Base-by-base conservation (phyloP, 495 filamentous ascomycete species). In the Glonium stellatum region DNA sequence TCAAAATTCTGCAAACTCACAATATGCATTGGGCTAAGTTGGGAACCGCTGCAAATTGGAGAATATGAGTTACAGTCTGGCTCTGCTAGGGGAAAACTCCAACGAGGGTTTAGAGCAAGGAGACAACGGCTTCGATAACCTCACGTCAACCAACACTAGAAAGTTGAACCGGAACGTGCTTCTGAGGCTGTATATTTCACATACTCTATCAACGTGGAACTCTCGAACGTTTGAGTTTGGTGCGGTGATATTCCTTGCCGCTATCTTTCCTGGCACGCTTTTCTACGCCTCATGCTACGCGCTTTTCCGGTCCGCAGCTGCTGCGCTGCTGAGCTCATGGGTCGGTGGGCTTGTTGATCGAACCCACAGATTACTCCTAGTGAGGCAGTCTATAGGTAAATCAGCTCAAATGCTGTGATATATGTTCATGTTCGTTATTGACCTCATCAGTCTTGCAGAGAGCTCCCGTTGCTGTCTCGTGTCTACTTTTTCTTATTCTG, bases 151-250 rank as follows among this genome's bases (percentile, higher is more conserved):
- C 39, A 18, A 44, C 39, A 44, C 12, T 44, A 44, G 13, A 44
- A 44, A 18, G 12, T 44, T 11, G 4, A 13, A 13, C 39, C 39
- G 39, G 39, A 44, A 18, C 9, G 57, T 67, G 18, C 41, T 59
- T 19, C 62, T 51, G 50, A 58, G 34, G 31, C 54, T 69, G 13
- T 69, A 69, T 56, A 22, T 66, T 6, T 69, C 66, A 2, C 66
- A 69, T 54, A 61, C 53, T 27, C 56, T 69, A 9, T 66, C 63
- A 22, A 59, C 66, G 1, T 69, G 66, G 66, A 69, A 69, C 39
- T 62, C 66, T 13, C 55, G 66, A 18, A 59, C 48, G 10, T 69
- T 69, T 37, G 66, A 69, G 50, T 69, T 69, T 36, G 63, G 59
- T 10, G 60, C 66, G 35, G 64, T 69, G 5, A 54, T 69, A n/a